Evolutionary conservation across 345 rosid species (phyloP).

Genomic region (Gossypium raimondii): DNA sequence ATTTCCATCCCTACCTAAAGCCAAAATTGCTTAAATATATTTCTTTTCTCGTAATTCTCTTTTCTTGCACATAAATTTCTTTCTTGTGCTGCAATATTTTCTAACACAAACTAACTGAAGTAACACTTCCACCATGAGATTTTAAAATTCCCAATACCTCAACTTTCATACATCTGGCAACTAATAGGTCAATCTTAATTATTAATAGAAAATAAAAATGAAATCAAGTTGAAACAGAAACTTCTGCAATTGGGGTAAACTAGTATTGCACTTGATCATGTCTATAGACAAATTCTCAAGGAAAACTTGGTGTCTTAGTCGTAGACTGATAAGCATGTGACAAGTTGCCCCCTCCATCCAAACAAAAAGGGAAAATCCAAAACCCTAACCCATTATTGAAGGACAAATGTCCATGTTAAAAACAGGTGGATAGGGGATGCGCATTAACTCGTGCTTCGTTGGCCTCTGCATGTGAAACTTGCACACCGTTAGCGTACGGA

Average conservation of each 20-base stretch:
- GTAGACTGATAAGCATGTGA: not conserved
- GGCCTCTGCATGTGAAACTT: not conserved
- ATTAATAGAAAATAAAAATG: too few relatives aligned
- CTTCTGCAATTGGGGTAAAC: not conserved
- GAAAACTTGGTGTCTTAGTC: not conserved
- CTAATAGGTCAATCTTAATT: too few relatives aligned
- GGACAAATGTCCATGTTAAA: not conserved
- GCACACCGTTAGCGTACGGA: not conserved
- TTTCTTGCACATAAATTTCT: too few relatives aligned
- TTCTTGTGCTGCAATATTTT: too few relatives aligned
- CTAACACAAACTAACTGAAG: too few relatives aligned
- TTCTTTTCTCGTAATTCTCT: too few relatives aligned
- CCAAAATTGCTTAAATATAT: too few relatives aligned
- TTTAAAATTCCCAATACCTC: too few relatives aligned
- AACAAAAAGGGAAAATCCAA: not conserved
- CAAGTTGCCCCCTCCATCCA: not conserved
- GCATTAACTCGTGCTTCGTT: slow-evolving; percentile 7
- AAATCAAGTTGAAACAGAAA: not conserved
- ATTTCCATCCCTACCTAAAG: too few relatives aligned
- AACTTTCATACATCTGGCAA: too few relatives aligned
- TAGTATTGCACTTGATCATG: not conserved
- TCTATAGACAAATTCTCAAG: not conserved
- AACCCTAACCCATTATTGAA: not conserved
- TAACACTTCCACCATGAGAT: too few relatives aligned
- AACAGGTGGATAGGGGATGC: not conserved